phyloP scores from a whole-genome alignment of 192 early-diverging fungal genomes.

The Umbelopsis sp. region DNA sequence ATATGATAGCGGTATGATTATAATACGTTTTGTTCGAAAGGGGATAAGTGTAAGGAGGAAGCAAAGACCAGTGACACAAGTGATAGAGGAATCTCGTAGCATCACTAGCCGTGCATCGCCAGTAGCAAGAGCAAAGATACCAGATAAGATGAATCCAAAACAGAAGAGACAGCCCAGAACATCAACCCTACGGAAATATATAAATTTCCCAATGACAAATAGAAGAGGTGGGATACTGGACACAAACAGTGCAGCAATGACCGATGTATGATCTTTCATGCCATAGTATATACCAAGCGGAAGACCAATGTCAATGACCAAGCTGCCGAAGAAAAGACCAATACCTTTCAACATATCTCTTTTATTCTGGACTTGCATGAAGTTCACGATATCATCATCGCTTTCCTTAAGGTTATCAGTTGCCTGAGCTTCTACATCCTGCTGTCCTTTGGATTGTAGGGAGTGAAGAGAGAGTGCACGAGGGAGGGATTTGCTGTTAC shows the following conservation, averaged over 20 bases:
- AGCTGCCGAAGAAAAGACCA: not conserved
- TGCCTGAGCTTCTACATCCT: not conserved
- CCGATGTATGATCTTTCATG: conserved; percentile 24
- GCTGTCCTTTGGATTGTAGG: not conserved
- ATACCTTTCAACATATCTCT: not conserved
- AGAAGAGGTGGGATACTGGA: conserved; percentile 45
- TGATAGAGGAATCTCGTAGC: conserved; percentile 42
- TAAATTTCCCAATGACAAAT: conserved; percentile 24
- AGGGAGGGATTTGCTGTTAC: not conserved
- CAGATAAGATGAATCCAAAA: conserved; percentile 39
- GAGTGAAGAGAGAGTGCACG: not conserved
- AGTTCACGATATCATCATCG: not conserved
- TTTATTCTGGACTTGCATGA: not conserved
- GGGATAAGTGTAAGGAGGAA: conserved; percentile 44
- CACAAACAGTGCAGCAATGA: conserved; percentile 36
- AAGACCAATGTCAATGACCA: conserved; percentile 28
- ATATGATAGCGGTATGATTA: conserved; percentile 34
- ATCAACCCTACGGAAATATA: conserved; percentile 28
- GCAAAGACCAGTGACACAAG: conserved; percentile 30
- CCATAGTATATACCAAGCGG: conserved; percentile 33
- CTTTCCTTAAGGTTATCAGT: not conserved
- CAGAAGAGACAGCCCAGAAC: conserved; percentile 36
- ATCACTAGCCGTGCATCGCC: conserved; percentile 34
- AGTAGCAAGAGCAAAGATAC: conserved; percentile 37
- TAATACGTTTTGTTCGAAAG: conserved; percentile 30